Evolutionary conservation across 257 asterid genomes (phyloP).

Genomic region (Oldenlandia corymbosa): DNA sequence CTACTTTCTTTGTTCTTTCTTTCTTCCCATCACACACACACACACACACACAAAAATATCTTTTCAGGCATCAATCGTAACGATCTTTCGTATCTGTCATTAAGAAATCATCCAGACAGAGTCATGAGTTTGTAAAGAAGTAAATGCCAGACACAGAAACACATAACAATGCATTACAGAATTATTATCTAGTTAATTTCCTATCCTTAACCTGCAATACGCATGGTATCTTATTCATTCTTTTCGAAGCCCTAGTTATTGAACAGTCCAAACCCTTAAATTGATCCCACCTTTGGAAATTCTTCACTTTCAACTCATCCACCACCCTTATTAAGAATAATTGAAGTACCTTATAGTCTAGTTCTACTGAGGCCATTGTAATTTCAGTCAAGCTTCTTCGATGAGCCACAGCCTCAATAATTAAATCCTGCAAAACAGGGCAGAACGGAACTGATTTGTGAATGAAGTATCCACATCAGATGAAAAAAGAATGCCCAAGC

Average conservation of each 20-base stretch:
- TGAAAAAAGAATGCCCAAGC: background rate
- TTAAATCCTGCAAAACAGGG: slow-evolving; percentile 45
- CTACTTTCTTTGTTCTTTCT: too few relatives aligned
- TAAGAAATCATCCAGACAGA: too few relatives aligned
- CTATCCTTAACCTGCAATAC: background rate
- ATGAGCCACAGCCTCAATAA: slow-evolving; percentile 62
- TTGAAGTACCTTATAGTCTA: slow-evolving; percentile 58
- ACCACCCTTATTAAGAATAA: too few relatives aligned
- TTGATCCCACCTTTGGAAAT: background rate
- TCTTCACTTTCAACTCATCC: background rate
- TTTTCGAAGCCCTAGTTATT: background rate
- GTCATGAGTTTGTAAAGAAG: background rate
- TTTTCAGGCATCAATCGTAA: too few relatives aligned
- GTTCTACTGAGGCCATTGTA: slow-evolving; percentile 55
- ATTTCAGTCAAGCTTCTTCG: slow-evolving; percentile 64
- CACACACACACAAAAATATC: too few relatives aligned
- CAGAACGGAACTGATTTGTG: slow-evolving; percentile 13
- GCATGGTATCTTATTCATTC: background rate
- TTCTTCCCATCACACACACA: too few relatives aligned
- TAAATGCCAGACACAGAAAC: background rate
- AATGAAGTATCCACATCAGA: slow-evolving; percentile 1
- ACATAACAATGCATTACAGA: background rate
- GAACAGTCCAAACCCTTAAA: background rate
- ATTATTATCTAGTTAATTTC: background rate
- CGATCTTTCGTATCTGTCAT: too few relatives aligned